Percentiles rank a stretch among this genome's conserved stretches.
Conservation (phyloP, 306 rosid species). For the Rosa chinensis region DNA sequence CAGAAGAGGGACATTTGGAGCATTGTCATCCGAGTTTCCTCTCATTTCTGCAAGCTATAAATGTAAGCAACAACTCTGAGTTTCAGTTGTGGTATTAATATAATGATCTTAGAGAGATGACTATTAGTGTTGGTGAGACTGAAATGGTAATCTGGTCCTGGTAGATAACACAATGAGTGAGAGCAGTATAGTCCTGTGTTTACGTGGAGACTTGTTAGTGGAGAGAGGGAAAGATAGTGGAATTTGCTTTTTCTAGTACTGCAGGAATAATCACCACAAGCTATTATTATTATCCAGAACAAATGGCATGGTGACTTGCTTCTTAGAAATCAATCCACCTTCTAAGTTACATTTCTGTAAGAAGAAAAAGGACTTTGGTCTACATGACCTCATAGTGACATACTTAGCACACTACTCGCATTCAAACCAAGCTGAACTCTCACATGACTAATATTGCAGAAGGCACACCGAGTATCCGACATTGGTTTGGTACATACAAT, state of each 20-base stretch:
- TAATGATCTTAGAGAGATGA: background rate
- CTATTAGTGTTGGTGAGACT: background rate
- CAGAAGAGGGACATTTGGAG: conserved; percentile 32
- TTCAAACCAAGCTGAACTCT: background rate
- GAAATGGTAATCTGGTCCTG: background rate
- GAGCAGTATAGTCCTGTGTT: background rate
- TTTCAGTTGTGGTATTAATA: background rate
- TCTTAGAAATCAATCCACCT: background rate
- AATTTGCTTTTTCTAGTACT: conserved; percentile 25
- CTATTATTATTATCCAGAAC: background rate
- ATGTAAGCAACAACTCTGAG: background rate
- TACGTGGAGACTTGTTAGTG: conserved; percentile 27
- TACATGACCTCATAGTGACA: conserved; percentile 4
- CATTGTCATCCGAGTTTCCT: conserved; percentile 22
- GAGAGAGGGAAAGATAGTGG: conserved; percentile 52
- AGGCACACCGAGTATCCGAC: background rate
- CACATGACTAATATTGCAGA: background rate
- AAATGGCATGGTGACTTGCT: background rate
- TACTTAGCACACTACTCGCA: background rate
- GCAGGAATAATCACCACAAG: conserved; percentile 11
- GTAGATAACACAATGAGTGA: background rate
- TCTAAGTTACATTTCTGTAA: background rate
- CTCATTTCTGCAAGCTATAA: conserved; percentile 32
- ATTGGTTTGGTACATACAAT: background rate
- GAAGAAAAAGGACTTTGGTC: background rate